Conservation (phyloP, 495 filamentous ascomycete species). For the Aspergillus homomorphus region DNA sequence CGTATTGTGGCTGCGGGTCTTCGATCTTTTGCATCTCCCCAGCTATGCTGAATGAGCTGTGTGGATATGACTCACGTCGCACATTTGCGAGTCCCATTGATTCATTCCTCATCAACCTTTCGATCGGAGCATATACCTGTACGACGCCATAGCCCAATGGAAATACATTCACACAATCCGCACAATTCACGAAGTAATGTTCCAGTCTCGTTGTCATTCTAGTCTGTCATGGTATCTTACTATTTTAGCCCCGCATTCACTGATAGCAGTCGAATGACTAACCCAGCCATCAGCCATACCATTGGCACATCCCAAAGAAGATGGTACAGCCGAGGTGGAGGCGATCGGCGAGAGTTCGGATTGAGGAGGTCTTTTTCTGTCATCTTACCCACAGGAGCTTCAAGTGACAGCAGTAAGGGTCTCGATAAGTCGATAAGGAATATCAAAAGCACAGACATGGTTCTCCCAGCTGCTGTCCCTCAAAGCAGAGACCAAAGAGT, state of each 20-base stretch:
- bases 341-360: not conserved
- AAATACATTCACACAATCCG: too few relatives aligned
- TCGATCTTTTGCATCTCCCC: not conserved
- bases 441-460: not conserved
- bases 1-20: not conserved
- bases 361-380: not conserved
- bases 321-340: not conserved
- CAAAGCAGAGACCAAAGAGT: too few relatives aligned
- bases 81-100: not conserved
- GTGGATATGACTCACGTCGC: not conserved
- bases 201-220: too few relatives aligned
- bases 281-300: not conserved
- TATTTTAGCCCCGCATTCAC: not conserved
- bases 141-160: too few relatives aligned
- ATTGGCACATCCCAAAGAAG: conserved; percentile 1
- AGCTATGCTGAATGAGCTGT: too few relatives aligned
- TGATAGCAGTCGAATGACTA: not conserved
- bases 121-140: too few relatives aligned
- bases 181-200: too few relatives aligned
- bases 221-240: too few relatives aligned
- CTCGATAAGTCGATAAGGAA: not conserved
- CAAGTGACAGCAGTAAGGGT: not conserved
- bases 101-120: too few relatives aligned
- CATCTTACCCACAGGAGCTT: not conserved
- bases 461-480: not conserved